A percentile compares a stretch with the other conserved stretches of the same genome.
phyloP scores from a whole-genome alignment of 768 basidiomycete species.

The Boletus subparvulus region DNA sequence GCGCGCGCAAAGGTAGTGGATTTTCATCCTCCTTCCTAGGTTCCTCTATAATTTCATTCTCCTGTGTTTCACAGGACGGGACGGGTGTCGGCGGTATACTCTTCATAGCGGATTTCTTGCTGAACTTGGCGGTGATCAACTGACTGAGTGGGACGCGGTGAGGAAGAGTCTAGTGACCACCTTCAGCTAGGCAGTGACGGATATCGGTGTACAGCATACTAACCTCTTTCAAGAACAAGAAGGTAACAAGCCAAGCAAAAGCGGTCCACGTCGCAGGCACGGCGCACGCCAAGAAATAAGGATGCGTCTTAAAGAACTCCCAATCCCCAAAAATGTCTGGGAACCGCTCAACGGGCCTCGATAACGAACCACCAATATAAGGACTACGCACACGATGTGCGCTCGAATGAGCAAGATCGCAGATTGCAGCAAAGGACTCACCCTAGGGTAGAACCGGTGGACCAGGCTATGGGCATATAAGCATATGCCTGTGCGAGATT shows the following conservation, averaged over 20 bases:
- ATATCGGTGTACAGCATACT: not conserved
- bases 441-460: conserved; percentile 45
- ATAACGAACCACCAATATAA: conserved; percentile 63
- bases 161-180: conserved; percentile 35
- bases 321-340: conserved; percentile 57
- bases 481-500: conserved; percentile 71
- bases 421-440: conserved; percentile 22
- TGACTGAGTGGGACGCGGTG: conserved; percentile 29
- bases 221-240: conserved; percentile 60
- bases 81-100: conserved; percentile 3
- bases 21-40: conserved; percentile 14
- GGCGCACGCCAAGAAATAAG: conserved; percentile 74
- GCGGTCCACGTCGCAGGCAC: conserved; percentile 61
- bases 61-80: conserved; percentile 8
- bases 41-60: not conserved
- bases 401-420: not conserved
- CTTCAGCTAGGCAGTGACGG: conserved; percentile 1
- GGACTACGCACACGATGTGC: conserved; percentile 44
- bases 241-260: conserved; percentile 52
- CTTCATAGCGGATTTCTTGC: not conserved
- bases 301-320: conserved; percentile 61
- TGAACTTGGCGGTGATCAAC: conserved; percentile 23
- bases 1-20: conserved; percentile 48
- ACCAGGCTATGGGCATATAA: conserved; percentile 59
- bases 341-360: conserved; percentile 66